Evolutionary conservation across 345 rosid genomes (phyloP).

Genomic region (Rhodamnia rubescens): DNA sequence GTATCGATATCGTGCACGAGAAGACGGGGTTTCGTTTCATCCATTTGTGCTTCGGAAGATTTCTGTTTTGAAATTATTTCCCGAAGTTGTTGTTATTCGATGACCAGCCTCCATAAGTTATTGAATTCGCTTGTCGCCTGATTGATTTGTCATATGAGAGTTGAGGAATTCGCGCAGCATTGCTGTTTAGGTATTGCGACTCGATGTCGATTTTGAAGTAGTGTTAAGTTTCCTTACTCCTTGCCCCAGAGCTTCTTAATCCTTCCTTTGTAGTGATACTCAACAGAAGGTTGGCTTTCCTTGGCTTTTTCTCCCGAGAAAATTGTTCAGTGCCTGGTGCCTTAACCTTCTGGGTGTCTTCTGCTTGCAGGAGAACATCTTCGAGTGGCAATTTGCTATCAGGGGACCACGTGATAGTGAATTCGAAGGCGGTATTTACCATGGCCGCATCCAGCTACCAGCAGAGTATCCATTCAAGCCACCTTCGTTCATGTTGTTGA

Average conservation of each 20-base stretch:
- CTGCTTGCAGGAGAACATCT: conserved; percentile 67
- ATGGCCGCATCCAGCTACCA: conserved; percentile 94
- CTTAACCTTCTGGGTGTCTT: not conserved
- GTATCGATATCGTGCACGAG: not conserved
- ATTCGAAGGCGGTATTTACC: conserved; percentile 96
- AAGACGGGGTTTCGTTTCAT: not conserved
- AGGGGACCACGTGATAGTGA: conserved; percentile 77
- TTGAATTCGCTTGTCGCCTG: not conserved
- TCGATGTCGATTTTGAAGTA: not conserved
- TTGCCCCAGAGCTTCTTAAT: not conserved
- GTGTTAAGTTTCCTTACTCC: not conserved
- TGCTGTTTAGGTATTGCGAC: not conserved
- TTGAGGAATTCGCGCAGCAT: fast-evolving
- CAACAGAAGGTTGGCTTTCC: not conserved
- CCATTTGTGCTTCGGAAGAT: not conserved
- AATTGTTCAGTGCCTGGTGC: not conserved
- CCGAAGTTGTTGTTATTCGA: not conserved
- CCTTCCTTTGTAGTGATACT: not conserved
- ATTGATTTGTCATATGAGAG: not conserved
- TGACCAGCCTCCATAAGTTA: not conserved
- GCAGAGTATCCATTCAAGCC: conserved; percentile 96
- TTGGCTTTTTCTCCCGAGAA: not conserved
- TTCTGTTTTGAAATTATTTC: not conserved
- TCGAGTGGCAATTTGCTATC: conserved; percentile 98
- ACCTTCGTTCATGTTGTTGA: conserved; percentile 88